A percentile compares a stretch with the other conserved stretches of the same genome.
Evolutionary conservation across 2,329 filamentous ascomycete genomes (phyloP).

Genomic region (Aspergillus novoparasiticus): DNA sequence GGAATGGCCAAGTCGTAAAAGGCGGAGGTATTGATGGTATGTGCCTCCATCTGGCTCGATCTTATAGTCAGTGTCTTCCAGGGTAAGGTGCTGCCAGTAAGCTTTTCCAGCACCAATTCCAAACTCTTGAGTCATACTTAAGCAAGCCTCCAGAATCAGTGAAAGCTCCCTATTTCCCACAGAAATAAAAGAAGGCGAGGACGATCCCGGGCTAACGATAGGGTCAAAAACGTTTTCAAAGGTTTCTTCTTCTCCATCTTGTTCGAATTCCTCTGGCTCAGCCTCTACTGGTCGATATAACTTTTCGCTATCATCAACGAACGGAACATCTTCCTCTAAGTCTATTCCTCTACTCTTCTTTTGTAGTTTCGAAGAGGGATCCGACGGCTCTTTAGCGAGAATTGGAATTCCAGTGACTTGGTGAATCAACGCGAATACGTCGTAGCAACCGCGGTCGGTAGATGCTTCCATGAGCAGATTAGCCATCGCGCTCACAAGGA

Average conservation of each 20-base stretch:
- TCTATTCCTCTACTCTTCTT: neutral
- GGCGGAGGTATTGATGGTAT: constrained; percentile 67
- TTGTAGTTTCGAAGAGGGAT: constrained; percentile 2
- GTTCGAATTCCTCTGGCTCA: constrained; percentile 15
- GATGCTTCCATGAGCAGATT: constrained; percentile 69
- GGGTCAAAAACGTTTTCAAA: constrained; percentile 42
- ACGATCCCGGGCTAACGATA: constrained; percentile 18
- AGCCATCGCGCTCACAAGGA: constrained; percentile 79
- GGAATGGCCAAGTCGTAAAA: constrained; percentile 67
- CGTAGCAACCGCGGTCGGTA: constrained; percentile 64
- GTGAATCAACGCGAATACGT: constrained; percentile 74
- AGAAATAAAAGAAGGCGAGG: constrained; percentile 38
- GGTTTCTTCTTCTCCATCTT: constrained; percentile 29
- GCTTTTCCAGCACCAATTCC: constrained; percentile 62
- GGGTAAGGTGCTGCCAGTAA: constrained; percentile 78
- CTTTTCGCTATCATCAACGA: constrained; percentile 30
- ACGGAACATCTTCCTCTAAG: constrained; percentile 31
- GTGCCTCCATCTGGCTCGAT: constrained; percentile 73
- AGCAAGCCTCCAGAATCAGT: constrained; percentile 66
- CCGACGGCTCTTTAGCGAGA: constrained; percentile 26
- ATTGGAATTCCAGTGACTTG: constrained; percentile 76
- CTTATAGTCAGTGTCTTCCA: constrained; percentile 47
- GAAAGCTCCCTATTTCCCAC: constrained; percentile 65
- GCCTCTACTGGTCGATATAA: constrained; percentile 23
- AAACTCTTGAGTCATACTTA: constrained; percentile 53